phyloP scores from a whole-genome alignment of 2,329 filamentous ascomycete species.

The Fulvia fulva region DNA sequence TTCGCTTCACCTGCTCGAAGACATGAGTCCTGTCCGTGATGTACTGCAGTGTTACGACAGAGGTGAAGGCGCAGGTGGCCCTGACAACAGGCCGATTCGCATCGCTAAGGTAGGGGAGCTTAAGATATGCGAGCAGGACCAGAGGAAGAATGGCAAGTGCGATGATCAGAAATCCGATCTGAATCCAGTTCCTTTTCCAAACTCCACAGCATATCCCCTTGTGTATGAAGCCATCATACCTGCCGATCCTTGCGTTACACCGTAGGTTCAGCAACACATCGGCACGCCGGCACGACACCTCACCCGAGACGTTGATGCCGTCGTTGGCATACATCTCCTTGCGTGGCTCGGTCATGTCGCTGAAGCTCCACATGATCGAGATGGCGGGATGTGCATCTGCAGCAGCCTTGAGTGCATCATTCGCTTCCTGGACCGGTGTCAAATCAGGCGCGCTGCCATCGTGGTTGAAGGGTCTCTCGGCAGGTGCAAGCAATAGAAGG shows the following conservation, averaged over 20 bases:
- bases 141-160: slow-evolving; percentile 31
- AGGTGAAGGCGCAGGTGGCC: slow-evolving; percentile 13
- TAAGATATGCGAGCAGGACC: slow-evolving; percentile 12
- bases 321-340: slow-evolving; percentile 40
- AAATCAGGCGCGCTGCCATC: slow-evolving; percentile 36
- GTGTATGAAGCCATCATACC: slow-evolving; percentile 40
- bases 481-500: slow-evolving; percentile 44
- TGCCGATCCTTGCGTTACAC: slow-evolving; percentile 48
- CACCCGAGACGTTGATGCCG: slow-evolving; percentile 44
- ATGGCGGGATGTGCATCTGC: slow-evolving; percentile 30
- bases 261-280: slow-evolving; percentile 53
- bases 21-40: slow-evolving; percentile 53
- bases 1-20: slow-evolving; percentile 51
- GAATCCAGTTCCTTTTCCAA: slow-evolving; percentile 39
- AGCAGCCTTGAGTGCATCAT: slow-evolving; percentile 46
- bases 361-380: slow-evolving; percentile 48
- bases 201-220: slow-evolving; percentile 52
- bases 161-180: slow-evolving; percentile 34
- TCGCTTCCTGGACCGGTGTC: slow-evolving; percentile 45
- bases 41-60: slow-evolving; percentile 36
- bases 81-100: slow-evolving; percentile 6
- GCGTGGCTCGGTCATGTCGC: slow-evolving; percentile 44
- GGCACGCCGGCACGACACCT: slow-evolving; percentile 46
- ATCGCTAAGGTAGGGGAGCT: slow-evolving; percentile 9
- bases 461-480: slow-evolving; percentile 44